Evolutionary conservation across 331 rosid genomes (phyloP), one percentile per base, ranked within the genome.

Genomic region (Cydonia oblonga): DNA sequence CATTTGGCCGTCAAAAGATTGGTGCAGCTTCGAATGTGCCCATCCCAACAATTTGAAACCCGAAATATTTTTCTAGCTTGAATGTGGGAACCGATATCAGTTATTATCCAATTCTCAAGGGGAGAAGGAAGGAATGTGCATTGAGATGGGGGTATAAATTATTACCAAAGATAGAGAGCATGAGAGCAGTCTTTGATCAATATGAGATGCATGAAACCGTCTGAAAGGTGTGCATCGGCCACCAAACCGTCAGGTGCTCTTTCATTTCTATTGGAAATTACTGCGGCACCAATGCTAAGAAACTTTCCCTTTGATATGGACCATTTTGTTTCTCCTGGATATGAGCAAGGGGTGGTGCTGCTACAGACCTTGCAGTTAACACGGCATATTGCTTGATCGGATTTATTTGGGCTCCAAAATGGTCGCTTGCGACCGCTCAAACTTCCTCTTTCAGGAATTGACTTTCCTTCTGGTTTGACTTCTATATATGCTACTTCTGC

Each of bases 221-320:
- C 98, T 11, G 98, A 85, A 68, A 93, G 96, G 81, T 93, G 98
- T 3, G 98, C 98, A 57, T 93, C 97, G 57, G 90, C 96, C 83
- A 93, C 97, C 82, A 93, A 82, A 71, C 98, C 98, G 9, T 91
- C 97, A 12, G 98, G 98, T 69, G 98, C 97, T 56, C 81, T 90
- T 79, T 93, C 97, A 74, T 93, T 93, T 68, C 97, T 85, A 80
- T 88, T 82, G 25, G 98, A 87, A 66, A 91, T 93, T 65, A 93
- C 79, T 30, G 98, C 98, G 53, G 98, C 97, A 68, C 98, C 98
- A 6, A 93, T 80, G 73, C 96, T 91, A 69, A 93, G 83, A 87
- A 78, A 93, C 56, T 85, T 86, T 54, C 98, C 96, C 78, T 79
- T 89, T 77, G 96, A 85, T 81, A 24, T 87, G 80, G 72, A 72